Conservation (phyloP, 768 basidiomycete genomes). For the Xerocomus spinulosus region DNA sequence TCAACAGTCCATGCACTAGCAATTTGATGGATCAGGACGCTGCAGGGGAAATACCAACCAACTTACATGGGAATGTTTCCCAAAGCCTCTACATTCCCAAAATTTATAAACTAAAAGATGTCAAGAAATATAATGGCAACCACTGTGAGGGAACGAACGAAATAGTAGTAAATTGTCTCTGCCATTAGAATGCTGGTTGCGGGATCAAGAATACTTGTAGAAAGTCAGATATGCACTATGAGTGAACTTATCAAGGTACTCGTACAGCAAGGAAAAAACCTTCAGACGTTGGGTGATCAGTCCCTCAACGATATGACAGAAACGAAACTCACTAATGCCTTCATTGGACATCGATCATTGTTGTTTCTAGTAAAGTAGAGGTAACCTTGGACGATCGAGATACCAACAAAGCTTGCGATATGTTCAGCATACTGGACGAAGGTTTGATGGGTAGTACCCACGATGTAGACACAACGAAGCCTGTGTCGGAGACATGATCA, state of each 20-base stretch:
- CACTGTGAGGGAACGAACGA: conserved; percentile 7
- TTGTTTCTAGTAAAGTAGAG: conserved; percentile 14
- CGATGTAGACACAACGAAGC: conserved; percentile 15
- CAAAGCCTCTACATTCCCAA: conserved; percentile 8
- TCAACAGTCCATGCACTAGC: conserved; percentile 16
- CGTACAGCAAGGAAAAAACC: conserved; percentile 17
- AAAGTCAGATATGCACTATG: conserved; percentile 1
- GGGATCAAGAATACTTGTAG: conserved; percentile 13
- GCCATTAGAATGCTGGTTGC: conserved; percentile 16
- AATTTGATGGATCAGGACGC: background rate
- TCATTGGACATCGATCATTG: conserved; percentile 12
- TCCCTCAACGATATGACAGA: background rate
- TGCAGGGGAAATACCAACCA: background rate
- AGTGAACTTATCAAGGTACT: background rate
- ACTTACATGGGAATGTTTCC: conserved; percentile 8
- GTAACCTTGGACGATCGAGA: conserved; percentile 20
- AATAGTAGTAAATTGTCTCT: conserved; percentile 16
- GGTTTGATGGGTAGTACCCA: conserved; percentile 1
- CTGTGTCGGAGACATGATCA: background rate
- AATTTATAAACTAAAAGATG: conserved; percentile 9
- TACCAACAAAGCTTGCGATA: conserved; percentile 13
- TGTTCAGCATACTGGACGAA: background rate
- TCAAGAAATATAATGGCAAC: background rate
- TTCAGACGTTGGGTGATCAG: background rate
- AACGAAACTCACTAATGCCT: conserved; percentile 10